phyloP scores from a whole-genome alignment of 805 yeast genomes.

The Candida ponderosae region DNA sequence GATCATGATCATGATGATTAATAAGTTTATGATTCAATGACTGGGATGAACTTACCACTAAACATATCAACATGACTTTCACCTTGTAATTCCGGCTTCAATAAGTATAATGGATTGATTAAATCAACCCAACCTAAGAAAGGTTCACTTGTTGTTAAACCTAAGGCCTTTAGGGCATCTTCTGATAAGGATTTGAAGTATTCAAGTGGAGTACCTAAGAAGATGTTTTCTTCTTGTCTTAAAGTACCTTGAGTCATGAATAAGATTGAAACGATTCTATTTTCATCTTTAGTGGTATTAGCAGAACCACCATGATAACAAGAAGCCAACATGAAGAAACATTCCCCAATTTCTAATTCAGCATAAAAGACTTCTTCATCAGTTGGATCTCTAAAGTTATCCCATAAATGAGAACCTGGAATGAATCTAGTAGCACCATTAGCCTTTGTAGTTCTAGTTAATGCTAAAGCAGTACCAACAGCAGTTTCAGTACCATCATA shows the following conservation, averaged over 20 bases:
- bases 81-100: not conserved
- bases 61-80: not conserved
- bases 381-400: conserved; percentile 17
- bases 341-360: conserved; percentile 25
- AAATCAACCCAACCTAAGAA: conserved; percentile 1
- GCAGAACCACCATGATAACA: conserved; percentile 24
- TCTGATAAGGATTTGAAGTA: conserved; percentile 10
- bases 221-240: conserved; percentile 25
- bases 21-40: not conserved
- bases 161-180: conserved; percentile 1
- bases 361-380: conserved; percentile 16
- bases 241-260: conserved; percentile 22
- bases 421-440: conserved; percentile 26
- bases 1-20: too few species aligned
- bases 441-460: conserved; percentile 9
- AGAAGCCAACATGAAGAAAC: conserved; percentile 22
- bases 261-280: conserved; percentile 18
- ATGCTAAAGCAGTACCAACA: conserved; percentile 17
- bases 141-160: conserved; percentile 5
- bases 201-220: conserved; percentile 15
- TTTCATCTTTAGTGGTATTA: conserved; percentile 19
- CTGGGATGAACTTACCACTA: not conserved
- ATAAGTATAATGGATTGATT: not conserved
- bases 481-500: conserved; percentile 15
- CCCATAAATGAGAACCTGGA: conserved; percentile 28